Evolutionary conservation across 352 stramenopile genomes (phyloP), one percentile per base, ranked within the genome.

Genomic region (Globisporangium nagaii): DNA sequence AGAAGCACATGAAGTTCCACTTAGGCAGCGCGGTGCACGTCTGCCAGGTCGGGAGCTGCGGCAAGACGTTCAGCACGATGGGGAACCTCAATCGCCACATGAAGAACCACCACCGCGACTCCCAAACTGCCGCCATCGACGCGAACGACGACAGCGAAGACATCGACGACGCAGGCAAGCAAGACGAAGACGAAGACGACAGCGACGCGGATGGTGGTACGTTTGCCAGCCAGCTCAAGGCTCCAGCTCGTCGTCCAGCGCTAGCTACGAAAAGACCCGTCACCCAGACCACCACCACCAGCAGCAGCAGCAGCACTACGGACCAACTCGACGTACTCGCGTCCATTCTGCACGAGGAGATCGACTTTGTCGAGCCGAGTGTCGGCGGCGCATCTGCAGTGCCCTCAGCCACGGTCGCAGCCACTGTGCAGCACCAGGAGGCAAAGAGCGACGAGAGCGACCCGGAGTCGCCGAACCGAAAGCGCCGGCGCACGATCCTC

Each of bases 11-110:
- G 66, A 78, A 76, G 48, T 69, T 73, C 31, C 73, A 84, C 32
- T 57, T 63, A 2, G 73, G 73, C 17, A 55, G 56, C 41, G 53
- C 70, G 2, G 68, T 73, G 12, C 27, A 49, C 10, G 43, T 49
- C 1, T 49, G 43, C 25, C 24, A 19, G n/a, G 43, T 36, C 2
- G 43, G 17, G 15, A 49, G 43, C 17, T 84, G 71, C 41, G 73
- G 72, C 51, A 84, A 84, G 49, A 81, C 71, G n/a, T 84, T 84
- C 53, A 84, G 66, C 36, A 81, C 73, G 0, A 75, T 64, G 36
- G 73, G 73, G 32, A 86, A 84, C 45, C 68, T 84, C 4, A 79
- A 75, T 28, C 68, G 73, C 22, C 73, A 84, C 54, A 35, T 36
- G 43, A 49, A 36, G 27, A 49, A 49, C 25, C 43, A 49, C 43